Evolutionary conservation across 2,329 filamentous ascomycete species (phyloP), one percentile per base, ranked within the genome.

Genomic region (Xylariales sp.): DNA sequence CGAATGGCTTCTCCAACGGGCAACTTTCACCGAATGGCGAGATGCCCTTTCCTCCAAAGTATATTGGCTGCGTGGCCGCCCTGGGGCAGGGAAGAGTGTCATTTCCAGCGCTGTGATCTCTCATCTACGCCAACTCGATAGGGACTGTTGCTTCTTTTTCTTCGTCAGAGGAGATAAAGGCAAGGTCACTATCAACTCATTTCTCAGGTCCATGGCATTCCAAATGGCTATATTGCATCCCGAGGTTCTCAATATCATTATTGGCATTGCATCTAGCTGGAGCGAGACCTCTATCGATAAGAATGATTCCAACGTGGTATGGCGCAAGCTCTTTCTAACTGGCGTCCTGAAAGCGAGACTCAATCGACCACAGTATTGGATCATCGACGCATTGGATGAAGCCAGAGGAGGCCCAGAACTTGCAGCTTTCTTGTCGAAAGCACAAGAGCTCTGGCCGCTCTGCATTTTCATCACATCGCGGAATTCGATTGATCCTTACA

Each of bases 361-460:
- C 10, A 25, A 44, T 12, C 31, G 43, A 18, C 42, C 48, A 12
- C 56, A 63, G 16, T 62, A 52, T 31, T 63, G 59, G 60, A 51
- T 64, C 0, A 53, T 65, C 19, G 62, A 65, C 47, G 62, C 55
- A 2, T 20, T 64, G 6, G 62, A 64, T 40, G 61, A 64, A 40
- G 64, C 58, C 31, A 11, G 44, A 19, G 40, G 31, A 4, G 38
- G 44, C 2, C 4, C 38, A 1, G 54, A 58, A 2, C 38, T 61
- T 9, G 43, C 58, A 8, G 32, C 14, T 6, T 54, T 59, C n/a
- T 38, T 62, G 1, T 25, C 41, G 1, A 49, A 48, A 9, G 39
- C 46, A 3, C 51, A 53, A 14, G 52, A 56, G 21, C 24, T 42
- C 1, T 56, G 54, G 48, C 56, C 53, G 0, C 15, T 62, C 2